Conservation (phyloP, 2,329 filamentous ascomycete species). For the Sphaerulina musiva region DNA sequence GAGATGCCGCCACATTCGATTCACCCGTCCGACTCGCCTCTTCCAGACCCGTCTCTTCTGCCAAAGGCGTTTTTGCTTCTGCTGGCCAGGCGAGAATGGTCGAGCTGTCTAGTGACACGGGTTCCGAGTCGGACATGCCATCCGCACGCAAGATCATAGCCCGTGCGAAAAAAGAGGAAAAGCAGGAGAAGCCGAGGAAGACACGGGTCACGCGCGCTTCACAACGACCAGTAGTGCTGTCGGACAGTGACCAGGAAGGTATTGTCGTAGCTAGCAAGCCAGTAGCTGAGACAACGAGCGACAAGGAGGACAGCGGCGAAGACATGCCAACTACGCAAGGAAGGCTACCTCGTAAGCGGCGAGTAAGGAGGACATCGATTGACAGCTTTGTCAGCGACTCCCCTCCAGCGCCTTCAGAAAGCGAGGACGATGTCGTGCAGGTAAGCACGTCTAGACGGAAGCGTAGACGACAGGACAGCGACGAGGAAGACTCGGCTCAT, state of each 20-base stretch:
- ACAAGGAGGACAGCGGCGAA: slow-evolving; percentile 19
- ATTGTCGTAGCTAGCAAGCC: neutral
- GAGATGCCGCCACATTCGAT: slow-evolving; percentile 22
- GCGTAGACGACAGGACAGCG: slow-evolving; percentile 11
- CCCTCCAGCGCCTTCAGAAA: slow-evolving; percentile 20
- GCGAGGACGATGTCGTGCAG: slow-evolving; percentile 30
- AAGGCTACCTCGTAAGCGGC: slow-evolving; percentile 21
- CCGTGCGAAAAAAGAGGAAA: slow-evolving; percentile 6
- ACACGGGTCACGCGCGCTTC: slow-evolving; percentile 7
- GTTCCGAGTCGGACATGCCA: slow-evolving; percentile 17
- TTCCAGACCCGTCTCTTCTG: slow-evolving; percentile 17
- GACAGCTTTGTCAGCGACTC: slow-evolving; percentile 26
- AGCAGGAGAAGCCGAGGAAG: neutral
- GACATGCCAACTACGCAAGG: slow-evolving; percentile 29
- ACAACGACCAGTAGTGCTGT: slow-evolving; percentile 13
- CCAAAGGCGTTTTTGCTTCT: slow-evolving; percentile 28
- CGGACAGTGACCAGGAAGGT: slow-evolving; percentile 14
- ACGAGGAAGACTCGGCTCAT: slow-evolving; percentile 15
- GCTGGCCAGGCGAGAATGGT: slow-evolving; percentile 15
- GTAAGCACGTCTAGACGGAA: slow-evolving; percentile 16
- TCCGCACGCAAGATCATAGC: slow-evolving; percentile 8
- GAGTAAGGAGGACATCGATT: slow-evolving; percentile 8
- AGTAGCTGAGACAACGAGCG: neutral
- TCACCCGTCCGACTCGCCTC: slow-evolving; percentile 23
- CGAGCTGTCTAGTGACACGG: slow-evolving; percentile 23